Evolutionary conservation across 805 yeast species (phyloP).

Genomic region (Starmerella sirachaensis): DNA sequence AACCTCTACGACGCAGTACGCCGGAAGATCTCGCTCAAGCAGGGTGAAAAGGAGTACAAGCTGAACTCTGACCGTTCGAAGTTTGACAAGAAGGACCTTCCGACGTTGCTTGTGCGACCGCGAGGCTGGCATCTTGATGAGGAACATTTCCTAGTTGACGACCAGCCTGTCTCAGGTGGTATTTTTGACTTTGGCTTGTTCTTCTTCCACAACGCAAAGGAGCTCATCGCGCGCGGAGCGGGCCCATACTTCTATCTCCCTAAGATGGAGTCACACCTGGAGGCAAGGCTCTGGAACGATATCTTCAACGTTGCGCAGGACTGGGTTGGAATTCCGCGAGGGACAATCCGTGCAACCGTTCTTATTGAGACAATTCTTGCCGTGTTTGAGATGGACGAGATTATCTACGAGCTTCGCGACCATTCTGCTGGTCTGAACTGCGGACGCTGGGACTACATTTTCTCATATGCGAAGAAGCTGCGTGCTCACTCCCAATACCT

Average conservation of each 20-base stretch:
- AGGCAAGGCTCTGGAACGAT: conserved; percentile 67
- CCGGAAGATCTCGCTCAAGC: conserved; percentile 35
- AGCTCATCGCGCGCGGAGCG: conserved; percentile 42
- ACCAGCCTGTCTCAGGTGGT: conserved; percentile 54
- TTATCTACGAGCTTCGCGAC: conserved; percentile 57
- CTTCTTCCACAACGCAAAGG: conserved; percentile 58
- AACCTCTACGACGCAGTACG: conserved; percentile 60
- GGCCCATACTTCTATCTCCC: conserved; percentile 68
- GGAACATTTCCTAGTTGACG: conserved; percentile 53
- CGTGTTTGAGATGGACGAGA: conserved; percentile 69
- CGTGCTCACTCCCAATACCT: conserved; percentile 50
- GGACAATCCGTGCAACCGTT: conserved; percentile 61
- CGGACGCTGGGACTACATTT: conserved; percentile 70
- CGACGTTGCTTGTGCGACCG: conserved; percentile 43
- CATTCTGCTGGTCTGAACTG: conserved; percentile 65
- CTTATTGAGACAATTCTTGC: conserved; percentile 63
- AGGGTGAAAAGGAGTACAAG: conserved; percentile 36
- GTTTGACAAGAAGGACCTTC: conserved; percentile 33
- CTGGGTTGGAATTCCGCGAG: conserved; percentile 49
- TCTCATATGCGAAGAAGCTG: conserved; percentile 55
- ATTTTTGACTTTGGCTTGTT: conserved; percentile 59
- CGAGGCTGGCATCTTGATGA: conserved; percentile 69
- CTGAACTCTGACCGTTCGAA: conserved; percentile 37
- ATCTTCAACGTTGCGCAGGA: conserved; percentile 55
- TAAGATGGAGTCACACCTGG: conserved; percentile 66